A percentile compares a stretch with the other conserved stretches of the same genome.
Conservation (phyloP, 2,329 filamentous ascomycete species). For the Nothopassalora personata region DNA sequence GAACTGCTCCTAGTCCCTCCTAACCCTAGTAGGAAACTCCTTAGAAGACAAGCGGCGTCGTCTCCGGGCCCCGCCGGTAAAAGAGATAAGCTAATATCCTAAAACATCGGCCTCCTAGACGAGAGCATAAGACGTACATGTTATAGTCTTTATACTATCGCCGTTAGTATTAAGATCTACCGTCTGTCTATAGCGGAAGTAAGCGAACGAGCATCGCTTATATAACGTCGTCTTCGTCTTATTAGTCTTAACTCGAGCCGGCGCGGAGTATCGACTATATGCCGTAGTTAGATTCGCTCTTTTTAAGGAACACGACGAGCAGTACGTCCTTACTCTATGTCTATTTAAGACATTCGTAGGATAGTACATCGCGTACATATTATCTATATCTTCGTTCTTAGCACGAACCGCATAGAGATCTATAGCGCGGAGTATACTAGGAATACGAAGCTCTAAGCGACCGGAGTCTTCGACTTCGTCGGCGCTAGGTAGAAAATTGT, state of each 20-base stretch:
- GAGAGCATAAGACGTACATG: conserved; percentile 31
- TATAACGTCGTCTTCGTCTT: conserved; percentile 26
- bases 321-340: conserved; percentile 5
- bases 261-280: conserved; percentile 12
- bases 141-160: conserved; percentile 16
- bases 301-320: conserved; percentile 12
- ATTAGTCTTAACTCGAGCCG: conserved; percentile 13
- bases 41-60: not conserved
- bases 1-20: conserved; percentile 11
- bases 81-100: conserved; percentile 34
- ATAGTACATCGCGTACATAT: conserved; percentile 3
- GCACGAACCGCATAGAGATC: not conserved
- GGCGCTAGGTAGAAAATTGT: conserved; percentile 29
- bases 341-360: not conserved
- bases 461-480: conserved; percentile 36
- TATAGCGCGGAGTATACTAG: conserved; percentile 29
- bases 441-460: conserved; percentile 39
- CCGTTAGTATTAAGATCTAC: conserved; percentile 16
- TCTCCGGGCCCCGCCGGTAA: not conserved
- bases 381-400: conserved; percentile 1
- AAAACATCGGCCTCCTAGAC: conserved; percentile 37
- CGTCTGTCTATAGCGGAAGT: conserved; percentile 37
- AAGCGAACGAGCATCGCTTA: conserved; percentile 40
- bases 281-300: conserved; percentile 9
- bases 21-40: not conserved